Conservation (phyloP, 108 stramenopile genomes). For the Cyclostephanos invisitatus region DNA sequence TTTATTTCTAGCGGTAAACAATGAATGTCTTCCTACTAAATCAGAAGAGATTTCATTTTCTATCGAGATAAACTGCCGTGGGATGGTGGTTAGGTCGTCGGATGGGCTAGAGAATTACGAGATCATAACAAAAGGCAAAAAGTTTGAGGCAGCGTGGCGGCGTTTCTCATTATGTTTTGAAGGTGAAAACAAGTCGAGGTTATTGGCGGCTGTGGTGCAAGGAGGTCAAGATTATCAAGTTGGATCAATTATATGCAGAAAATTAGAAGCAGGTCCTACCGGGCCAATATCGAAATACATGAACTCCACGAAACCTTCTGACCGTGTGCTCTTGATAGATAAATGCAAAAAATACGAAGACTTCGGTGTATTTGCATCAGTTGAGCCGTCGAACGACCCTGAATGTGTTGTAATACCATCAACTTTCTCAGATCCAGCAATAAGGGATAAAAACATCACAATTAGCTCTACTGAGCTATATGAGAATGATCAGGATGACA, state of each 20-base stretch:
- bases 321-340: conserved; percentile 1
- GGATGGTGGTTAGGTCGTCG: conserved; percentile 65
- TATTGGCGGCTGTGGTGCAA: conserved; percentile 61
- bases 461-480: conserved; percentile 3
- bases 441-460: not conserved
- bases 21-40: conserved; percentile 15
- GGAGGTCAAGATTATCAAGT: conserved; percentile 70
- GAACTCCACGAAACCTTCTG: not conserved
- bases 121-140: conserved; percentile 67
- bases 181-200: conserved; percentile 47
- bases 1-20: conserved; percentile 55
- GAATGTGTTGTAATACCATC: conserved; percentile 6
- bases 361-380: conserved; percentile 36
- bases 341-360: conserved; percentile 31
- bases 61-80: conserved; percentile 64
- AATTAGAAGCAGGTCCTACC: not conserved
- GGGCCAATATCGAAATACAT: conserved; percentile 22
- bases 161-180: conserved; percentile 42
- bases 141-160: conserved; percentile 77
- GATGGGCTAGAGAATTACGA: conserved; percentile 64
- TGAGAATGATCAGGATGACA: not conserved
- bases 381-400: conserved; percentile 9
- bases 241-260: conserved; percentile 46
- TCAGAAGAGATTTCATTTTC: conserved; percentile 38
- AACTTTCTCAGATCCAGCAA: not conserved